Base-by-base conservation (phyloP, 352 stramenopile species). In the Elongisporangium senticosum region DNA sequence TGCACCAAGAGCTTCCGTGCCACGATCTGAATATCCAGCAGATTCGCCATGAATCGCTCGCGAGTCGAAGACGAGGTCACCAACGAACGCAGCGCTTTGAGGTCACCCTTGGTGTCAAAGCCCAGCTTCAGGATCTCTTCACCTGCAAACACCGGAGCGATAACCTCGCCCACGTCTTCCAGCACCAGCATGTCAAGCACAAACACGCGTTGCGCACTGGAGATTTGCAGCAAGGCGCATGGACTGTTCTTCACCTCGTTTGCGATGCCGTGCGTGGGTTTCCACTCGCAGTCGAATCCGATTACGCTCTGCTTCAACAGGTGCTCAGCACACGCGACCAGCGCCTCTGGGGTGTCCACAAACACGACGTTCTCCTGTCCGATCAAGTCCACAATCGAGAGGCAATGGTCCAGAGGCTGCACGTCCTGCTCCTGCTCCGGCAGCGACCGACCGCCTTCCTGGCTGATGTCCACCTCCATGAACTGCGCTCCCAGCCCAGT, bases 221-320 rank as follows among this genome's bases (percentile, higher is more conserved):
- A 76, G 49, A 93, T 51, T 61, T 93, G 84, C 47, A 91, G 17
- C 24, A 89, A 61, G 1, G 23, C 50, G 11, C 33, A 43, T 4
- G 33, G 33, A 43, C 33, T 43, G 13, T 43, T 43, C 33, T 43
- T 43, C 33, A 43, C 33, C 33, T 43, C 33, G 11, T 15, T 43
- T 37, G 65, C 40, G 11, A 64, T 65, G 39, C 70, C 62, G 22
- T 83, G 71, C n/a, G 72, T 60, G 7, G 75, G 62, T 26, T 87
- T 89, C 84, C 84, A 93, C 60, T 93, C 84, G 17, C 77, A 89
- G 67, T 93, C 84, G 49, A 93, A 90, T 3, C 84, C 84, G 17
- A 93, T 66, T 20, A 76, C 65, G 0, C 64, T 24, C n/a, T 81
- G 69, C 2, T 50, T 47, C n/a, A 72, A 47, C 22, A 93, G 62